Conservation (phyloP, 116 monocot species). For the Trichopus zeylanicus region DNA sequence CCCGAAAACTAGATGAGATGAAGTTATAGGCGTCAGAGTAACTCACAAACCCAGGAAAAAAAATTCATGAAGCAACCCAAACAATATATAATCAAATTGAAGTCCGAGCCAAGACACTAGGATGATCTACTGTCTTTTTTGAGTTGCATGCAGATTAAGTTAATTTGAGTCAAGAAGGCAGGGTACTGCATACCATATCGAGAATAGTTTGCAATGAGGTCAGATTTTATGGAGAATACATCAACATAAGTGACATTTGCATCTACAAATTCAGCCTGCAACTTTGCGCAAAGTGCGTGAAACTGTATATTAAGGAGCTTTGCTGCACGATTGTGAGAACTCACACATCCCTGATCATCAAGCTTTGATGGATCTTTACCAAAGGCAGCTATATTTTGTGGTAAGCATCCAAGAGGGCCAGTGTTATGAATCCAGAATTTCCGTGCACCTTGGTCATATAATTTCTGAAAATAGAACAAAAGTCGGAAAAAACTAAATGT, state of each 20-base stretch:
- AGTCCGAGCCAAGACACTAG: no score
- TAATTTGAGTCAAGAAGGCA: background rate
- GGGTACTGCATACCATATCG: constrained; percentile 52
- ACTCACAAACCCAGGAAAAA: no score
- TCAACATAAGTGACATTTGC: constrained; percentile 71
- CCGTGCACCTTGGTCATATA: constrained; percentile 86
- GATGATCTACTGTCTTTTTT: no score
- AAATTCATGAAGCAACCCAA: no score
- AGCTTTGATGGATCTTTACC: constrained; percentile 76
- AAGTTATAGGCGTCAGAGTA: no score
- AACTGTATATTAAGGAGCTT: constrained; percentile 85
- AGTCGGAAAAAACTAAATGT: no score
- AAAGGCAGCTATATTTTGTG: constrained; percentile 68
- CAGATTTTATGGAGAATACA: constrained; percentile 64
- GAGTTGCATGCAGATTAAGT: no score
- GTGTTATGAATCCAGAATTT: constrained; percentile 96
- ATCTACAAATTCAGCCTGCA: constrained; percentile 43
- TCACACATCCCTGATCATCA: constrained; percentile 74
- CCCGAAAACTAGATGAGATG: no score
- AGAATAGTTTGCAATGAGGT: constrained; percentile 77
- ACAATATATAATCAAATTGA: no score
- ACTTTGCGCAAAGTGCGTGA: constrained; percentile 64
- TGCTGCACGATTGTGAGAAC: constrained; percentile 68
- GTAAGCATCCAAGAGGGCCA: constrained; percentile 87
- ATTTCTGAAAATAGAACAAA: constrained; percentile 31